Percentiles rank a stretch among this genome's conserved stretches.
phyloP scores from a whole-genome alignment of 2,329 filamentous ascomycete species.

The Aspergillus versicolor region DNA sequence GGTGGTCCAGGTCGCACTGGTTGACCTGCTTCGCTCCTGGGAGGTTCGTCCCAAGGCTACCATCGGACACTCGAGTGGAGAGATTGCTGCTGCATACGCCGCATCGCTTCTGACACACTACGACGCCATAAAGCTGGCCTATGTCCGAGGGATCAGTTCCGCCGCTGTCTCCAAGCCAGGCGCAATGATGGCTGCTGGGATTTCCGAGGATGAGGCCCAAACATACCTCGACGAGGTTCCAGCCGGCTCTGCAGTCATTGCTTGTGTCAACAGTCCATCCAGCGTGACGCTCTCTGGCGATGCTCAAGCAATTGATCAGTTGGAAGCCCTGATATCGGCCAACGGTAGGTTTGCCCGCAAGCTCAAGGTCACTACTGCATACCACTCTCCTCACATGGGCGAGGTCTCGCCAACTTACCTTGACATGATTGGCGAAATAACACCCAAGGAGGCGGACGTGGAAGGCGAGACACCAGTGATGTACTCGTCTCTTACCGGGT shows the following conservation, averaged over 20 bases:
- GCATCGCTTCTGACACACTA: not conserved
- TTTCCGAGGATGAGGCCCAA: no score
- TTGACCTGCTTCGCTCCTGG: conserved; percentile 29
- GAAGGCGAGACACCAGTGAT: no score
- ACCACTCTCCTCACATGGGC: not conserved
- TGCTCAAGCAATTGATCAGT: not conserved
- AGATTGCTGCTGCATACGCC: conserved; percentile 47
- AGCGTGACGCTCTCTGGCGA: not conserved
- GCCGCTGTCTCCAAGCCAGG: no score
- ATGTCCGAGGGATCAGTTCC: not conserved
- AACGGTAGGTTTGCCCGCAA: not conserved
- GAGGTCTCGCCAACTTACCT: no score
- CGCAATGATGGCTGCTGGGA: no score
- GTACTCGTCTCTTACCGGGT: no score
- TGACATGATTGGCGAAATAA: no score
- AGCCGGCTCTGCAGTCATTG: no score
- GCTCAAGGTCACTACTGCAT: not conserved
- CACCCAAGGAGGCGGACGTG: no score
- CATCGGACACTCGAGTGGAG: conserved; percentile 31
- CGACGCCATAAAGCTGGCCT: not conserved
- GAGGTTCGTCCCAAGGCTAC: conserved; percentile 19
- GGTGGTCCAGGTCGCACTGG: conserved; percentile 30
- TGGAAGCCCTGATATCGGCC: not conserved
- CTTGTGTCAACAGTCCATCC: no score
- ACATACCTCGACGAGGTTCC: no score